Evolutionary conservation across 1,284 basidiomycete species (phyloP).

Genomic region (Macrocybe sp.): DNA sequence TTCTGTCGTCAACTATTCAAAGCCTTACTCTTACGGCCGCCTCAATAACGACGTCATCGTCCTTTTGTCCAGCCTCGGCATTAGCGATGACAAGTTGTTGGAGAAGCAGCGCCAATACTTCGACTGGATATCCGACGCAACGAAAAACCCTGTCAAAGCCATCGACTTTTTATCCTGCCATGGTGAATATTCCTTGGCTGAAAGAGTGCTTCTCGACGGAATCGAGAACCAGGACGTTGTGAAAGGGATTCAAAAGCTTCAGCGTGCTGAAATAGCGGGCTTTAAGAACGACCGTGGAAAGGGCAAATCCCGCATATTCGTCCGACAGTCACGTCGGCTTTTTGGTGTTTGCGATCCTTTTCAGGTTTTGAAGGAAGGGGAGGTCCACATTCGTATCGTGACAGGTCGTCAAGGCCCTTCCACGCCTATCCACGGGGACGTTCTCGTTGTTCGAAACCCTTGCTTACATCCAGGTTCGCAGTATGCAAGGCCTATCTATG

Average conservation of each 20-base stretch:
- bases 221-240: slow-evolving; percentile 40
- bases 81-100: slow-evolving; percentile 47
- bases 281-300: slow-evolving; percentile 50
- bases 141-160: slow-evolving; percentile 39
- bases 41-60: slow-evolving; percentile 66
- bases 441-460: slow-evolving; percentile 60
- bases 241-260: slow-evolving; percentile 34
- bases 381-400: slow-evolving; percentile 58
- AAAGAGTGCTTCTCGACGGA: slow-evolving; percentile 49
- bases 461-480: slow-evolving; percentile 57
- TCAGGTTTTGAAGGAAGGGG: slow-evolving; percentile 52
- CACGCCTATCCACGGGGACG: slow-evolving; percentile 53
- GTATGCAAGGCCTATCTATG: background rate
- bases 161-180: slow-evolving; percentile 51
- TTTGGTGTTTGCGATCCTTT: slow-evolving; percentile 66
- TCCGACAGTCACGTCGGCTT: slow-evolving; percentile 54
- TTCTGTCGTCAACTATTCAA: slow-evolving; percentile 59
- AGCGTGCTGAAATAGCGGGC: slow-evolving; percentile 44
- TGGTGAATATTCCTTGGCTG: slow-evolving; percentile 41
- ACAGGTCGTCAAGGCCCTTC: slow-evolving; percentile 43
- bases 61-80: slow-evolving; percentile 56
- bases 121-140: slow-evolving; percentile 46
- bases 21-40: slow-evolving; percentile 55
- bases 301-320: slow-evolving; percentile 50
- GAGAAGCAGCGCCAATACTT: slow-evolving; percentile 55